These are phyloP conservation scores for Trichoderma arundinaceum DNA, from an alignment of 2,329 filamentous ascomycete genomes.

Conservation along the genomic window DNA sequence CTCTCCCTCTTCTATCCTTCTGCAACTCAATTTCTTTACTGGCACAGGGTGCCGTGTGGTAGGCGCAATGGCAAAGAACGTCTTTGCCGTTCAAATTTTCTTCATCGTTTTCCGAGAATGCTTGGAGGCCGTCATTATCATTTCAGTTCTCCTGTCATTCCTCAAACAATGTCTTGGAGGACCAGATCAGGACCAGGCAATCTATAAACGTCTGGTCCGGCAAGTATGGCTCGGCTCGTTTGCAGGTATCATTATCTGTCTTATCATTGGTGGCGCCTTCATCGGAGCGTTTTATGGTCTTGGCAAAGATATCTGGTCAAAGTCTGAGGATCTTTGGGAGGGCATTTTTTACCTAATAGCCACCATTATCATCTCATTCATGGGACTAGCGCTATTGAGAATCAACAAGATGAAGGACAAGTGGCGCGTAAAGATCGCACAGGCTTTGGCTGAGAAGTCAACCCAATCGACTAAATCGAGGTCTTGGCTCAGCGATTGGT, in stretches of 20 bases:
- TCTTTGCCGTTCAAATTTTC: slow-evolving; percentile 78
- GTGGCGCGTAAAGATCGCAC: slow-evolving; percentile 75
- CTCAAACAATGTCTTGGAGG: slow-evolving; percentile 74
- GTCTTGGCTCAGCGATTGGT: slow-evolving; percentile 53
- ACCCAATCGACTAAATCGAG: slow-evolving; percentile 45
- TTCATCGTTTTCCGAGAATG: slow-evolving; percentile 85
- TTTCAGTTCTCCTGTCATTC: slow-evolving; percentile 79
- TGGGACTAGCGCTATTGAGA: slow-evolving; percentile 75
- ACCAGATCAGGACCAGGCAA: slow-evolving; percentile 57
- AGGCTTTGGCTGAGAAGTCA: slow-evolving; percentile 60
- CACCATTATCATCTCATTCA: slow-evolving; percentile 71
- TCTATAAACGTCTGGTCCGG: slow-evolving; percentile 23
- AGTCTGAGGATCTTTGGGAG: slow-evolving; percentile 74
- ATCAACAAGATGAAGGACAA: slow-evolving; percentile 78
- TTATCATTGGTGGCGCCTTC: slow-evolving; percentile 66
- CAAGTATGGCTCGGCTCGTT: slow-evolving; percentile 71
- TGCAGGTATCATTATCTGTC: slow-evolving; percentile 63
- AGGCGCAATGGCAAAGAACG: slow-evolving; percentile 60
- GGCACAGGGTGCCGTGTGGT: not conserved
- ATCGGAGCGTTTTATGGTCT: slow-evolving; percentile 73
- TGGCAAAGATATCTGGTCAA: slow-evolving; percentile 64
- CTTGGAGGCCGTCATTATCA: slow-evolving; percentile 77
- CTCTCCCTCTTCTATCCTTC: not conserved
- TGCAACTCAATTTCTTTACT: not conserved
- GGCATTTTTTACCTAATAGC: slow-evolving; percentile 72